Evolutionary conservation across 2,329 filamentous ascomycete genomes (phyloP).

Genomic region (Davidsoniella eucalypti): DNA sequence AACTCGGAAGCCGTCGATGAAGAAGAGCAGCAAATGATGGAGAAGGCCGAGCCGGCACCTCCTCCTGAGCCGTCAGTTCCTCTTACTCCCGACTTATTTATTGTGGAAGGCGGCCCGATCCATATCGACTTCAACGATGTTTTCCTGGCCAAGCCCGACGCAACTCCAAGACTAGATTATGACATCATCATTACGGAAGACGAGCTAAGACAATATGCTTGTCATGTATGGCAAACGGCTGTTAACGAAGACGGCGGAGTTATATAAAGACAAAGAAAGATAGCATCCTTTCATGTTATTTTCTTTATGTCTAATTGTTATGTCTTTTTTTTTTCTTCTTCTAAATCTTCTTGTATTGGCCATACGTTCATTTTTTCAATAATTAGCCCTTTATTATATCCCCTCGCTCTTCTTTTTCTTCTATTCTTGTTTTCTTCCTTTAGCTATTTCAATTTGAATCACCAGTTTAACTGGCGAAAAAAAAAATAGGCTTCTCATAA

Average conservation of each 20-base stretch:
- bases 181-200: constrained; percentile 9
- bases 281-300: not conserved
- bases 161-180: not conserved
- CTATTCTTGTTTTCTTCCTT: not conserved
- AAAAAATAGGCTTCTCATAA: no score
- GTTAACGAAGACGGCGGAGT: not conserved
- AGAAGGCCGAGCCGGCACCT: constrained; percentile 8
- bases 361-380: not conserved
- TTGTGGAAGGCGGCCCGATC: constrained; percentile 3
- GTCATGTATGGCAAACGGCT: constrained; percentile 5
- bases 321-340: not conserved
- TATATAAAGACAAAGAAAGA: no score
- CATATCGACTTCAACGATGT: constrained; percentile 3
- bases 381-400: not conserved
- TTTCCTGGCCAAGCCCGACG: constrained; percentile 5
- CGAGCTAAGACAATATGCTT: constrained; percentile 7
- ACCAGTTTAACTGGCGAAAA: no score
- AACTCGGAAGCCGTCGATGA: not conserved
- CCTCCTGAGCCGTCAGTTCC: not conserved
- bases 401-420: not conserved
- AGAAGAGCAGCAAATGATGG: not conserved
- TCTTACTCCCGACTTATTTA: constrained; percentile 15
- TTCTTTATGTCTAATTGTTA: not conserved
- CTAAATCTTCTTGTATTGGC: not conserved
- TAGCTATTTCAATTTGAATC: no score